phyloP scores from a whole-genome alignment of 2,329 filamentous ascomycete genomes.

The Beauveria medogensis region DNA sequence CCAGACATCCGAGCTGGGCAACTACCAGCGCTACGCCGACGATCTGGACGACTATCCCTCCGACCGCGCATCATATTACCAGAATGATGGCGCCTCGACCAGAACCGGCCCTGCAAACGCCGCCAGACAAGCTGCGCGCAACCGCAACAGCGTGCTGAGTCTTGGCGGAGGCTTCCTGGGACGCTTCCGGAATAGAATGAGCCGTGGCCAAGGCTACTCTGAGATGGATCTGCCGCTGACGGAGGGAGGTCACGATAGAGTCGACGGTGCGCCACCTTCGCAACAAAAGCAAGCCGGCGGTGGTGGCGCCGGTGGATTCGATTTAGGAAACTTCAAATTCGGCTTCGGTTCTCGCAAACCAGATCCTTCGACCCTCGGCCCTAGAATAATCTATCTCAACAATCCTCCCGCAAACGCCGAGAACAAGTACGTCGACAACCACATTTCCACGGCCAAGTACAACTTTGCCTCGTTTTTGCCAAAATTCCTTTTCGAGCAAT shows the following conservation, averaged over 20 bases:
- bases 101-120: slow-evolving; percentile 45
- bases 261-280: slow-evolving; percentile 20
- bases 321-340: slow-evolving; percentile 78
- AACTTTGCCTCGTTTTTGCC: slow-evolving; percentile 87
- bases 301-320: slow-evolving; percentile 36
- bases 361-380: slow-evolving; percentile 85
- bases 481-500: slow-evolving; percentile 96
- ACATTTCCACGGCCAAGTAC: slow-evolving; percentile 97
- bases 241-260: slow-evolving; percentile 49
- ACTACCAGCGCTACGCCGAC: slow-evolving; percentile 86
- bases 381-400: slow-evolving; percentile 90
- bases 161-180: slow-evolving; percentile 83
- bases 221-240: slow-evolving; percentile 98
- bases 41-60: slow-evolving; percentile 76
- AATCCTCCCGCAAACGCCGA: slow-evolving; percentile 84
- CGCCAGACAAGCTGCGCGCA: slow-evolving; percentile 48
- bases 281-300: slow-evolving; percentile 30
- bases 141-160: slow-evolving; percentile 81
- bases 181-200: slow-evolving; percentile 80
- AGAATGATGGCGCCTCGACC: slow-evolving; percentile 38
- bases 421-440: slow-evolving; percentile 92
- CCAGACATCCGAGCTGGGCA: slow-evolving; percentile 75
- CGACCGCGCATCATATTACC: slow-evolving; percentile 76
- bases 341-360: slow-evolving; percentile 77
- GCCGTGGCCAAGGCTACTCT: slow-evolving; percentile 82